Evolutionary conservation across 768 basidiomycete genomes (phyloP).

Genomic region (Boletus patriciae): DNA sequence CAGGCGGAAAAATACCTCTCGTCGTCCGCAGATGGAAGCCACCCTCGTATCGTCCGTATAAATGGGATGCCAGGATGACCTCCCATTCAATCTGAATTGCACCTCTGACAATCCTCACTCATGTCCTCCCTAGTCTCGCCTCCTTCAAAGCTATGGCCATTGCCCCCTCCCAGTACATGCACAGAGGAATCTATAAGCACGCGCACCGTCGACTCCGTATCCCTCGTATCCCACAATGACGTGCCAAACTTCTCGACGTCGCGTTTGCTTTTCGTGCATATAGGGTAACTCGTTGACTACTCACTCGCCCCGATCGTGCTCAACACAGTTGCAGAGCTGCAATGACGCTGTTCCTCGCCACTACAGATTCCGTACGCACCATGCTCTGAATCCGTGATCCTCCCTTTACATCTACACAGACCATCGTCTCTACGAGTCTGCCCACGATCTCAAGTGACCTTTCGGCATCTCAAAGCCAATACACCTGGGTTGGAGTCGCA

Average conservation of each 20-base stretch:
- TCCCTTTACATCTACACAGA: slow-evolving; percentile 33
- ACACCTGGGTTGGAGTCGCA: slow-evolving; percentile 83
- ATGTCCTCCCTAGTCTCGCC: slow-evolving; percentile 20
- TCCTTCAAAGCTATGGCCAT: slow-evolving; percentile 6
- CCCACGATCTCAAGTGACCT: slow-evolving; percentile 79
- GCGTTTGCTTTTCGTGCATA: slow-evolving; percentile 61
- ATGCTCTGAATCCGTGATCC: background rate
- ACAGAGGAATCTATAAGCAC: slow-evolving; percentile 24
- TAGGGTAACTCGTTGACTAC: slow-evolving; percentile 50
- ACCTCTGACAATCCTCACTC: slow-evolving; percentile 4
- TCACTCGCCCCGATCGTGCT: slow-evolving; percentile 10
- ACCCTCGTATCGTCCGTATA: slow-evolving; percentile 25
- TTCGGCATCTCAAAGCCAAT: slow-evolving; percentile 64
- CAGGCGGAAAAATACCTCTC: slow-evolving; percentile 19
- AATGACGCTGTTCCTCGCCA: slow-evolving; percentile 79
- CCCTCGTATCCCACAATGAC: slow-evolving; percentile 22
- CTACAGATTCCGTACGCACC: slow-evolving; percentile 73
- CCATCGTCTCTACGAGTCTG: slow-evolving; percentile 79
- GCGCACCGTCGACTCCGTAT: slow-evolving; percentile 22
- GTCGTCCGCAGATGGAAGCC: slow-evolving; percentile 24
- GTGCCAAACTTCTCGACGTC: slow-evolving; percentile 46
- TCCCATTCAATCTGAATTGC: slow-evolving; percentile 1
- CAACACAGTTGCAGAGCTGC: slow-evolving; percentile 55
- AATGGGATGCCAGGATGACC: slow-evolving; percentile 18
- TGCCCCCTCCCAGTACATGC: slow-evolving; percentile 9